phyloP scores from a whole-genome alignment of 2,329 filamentous ascomycete genomes.

The Penicillium vulpinum region DNA sequence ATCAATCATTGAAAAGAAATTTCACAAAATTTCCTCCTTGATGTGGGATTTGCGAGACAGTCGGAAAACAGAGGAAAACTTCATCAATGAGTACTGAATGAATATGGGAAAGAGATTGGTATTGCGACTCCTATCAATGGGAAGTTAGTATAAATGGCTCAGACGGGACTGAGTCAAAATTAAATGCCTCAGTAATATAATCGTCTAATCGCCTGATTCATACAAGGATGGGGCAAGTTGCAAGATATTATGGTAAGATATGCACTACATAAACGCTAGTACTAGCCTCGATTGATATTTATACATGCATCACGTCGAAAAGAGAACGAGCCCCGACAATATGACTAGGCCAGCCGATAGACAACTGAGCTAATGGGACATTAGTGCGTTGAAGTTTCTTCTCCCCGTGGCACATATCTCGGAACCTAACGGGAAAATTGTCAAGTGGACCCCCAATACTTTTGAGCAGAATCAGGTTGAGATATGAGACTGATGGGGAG shows the following conservation, averaged over 20 bases:
- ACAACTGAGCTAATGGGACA: neutral
- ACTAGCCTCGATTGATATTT: neutral
- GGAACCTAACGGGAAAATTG: neutral
- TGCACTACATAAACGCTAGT: neutral
- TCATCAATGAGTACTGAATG: conserved; percentile 20
- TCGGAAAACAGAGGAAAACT: conserved; percentile 19
- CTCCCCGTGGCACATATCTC: neutral
- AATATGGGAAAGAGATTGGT: conserved; percentile 9
- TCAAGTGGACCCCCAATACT: neutral
- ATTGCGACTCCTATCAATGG: conserved; percentile 12
- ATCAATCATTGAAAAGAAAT: conserved; percentile 14
- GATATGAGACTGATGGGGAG: neutral
- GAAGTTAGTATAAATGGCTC: conserved; percentile 6
- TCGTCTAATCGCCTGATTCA: neutral
- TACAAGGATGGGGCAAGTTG: neutral
- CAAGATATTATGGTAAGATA: neutral
- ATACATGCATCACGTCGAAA: neutral
- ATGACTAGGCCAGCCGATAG: neutral
- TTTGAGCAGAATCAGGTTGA: neutral
- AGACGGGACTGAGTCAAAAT: neutral
- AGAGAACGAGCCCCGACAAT: neutral
- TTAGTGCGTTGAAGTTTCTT: neutral
- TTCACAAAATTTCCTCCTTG: conserved; percentile 18
- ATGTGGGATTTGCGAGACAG: conserved; percentile 17
- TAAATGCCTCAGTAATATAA: neutral